phyloP scores from a whole-genome alignment of 768 basidiomycete genomes.

The Tremella fuciformis region DNA sequence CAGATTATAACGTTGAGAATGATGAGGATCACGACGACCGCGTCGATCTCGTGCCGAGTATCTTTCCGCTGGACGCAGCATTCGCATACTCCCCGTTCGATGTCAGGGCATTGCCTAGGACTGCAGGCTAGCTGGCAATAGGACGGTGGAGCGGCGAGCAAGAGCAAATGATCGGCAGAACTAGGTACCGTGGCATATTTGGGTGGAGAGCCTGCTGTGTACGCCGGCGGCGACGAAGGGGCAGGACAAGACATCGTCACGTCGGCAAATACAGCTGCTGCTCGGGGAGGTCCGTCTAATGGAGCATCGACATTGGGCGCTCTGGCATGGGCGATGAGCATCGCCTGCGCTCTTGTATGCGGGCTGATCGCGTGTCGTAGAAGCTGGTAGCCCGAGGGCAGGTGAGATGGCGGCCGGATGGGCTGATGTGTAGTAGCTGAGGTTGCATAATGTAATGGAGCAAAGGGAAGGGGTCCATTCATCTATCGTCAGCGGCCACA shows the following conservation, averaged over 20 bases:
- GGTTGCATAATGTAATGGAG: background rate
- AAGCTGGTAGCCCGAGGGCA: too few relatives aligned
- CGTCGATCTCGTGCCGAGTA: constrained; percentile 2
- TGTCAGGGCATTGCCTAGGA: background rate
- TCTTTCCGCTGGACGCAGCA: background rate
- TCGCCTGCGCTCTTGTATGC: too few relatives aligned
- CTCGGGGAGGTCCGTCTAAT: too few relatives aligned
- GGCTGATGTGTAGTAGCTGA: background rate
- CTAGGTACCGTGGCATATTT: constrained; percentile 25
- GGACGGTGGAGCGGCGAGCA: constrained; percentile 32
- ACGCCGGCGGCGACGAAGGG: constrained; percentile 2
- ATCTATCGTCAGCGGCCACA: background rate
- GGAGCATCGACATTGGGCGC: too few relatives aligned
- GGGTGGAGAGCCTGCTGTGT: constrained; percentile 15
- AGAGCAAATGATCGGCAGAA: constrained; percentile 19
- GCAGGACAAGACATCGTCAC: too few relatives aligned
- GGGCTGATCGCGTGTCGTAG: too few relatives aligned
- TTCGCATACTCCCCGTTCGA: background rate
- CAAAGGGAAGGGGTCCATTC: background rate
- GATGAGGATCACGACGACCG: constrained; percentile 10
- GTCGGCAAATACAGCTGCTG: too few relatives aligned
- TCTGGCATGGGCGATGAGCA: too few relatives aligned
- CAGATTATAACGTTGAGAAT: constrained; percentile 19
- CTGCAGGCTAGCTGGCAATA: constrained; percentile 7
- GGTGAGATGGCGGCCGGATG: background rate